These are phyloP conservation scores for Croton setiger DNA, from an alignment of 441 rosid species.

Conservation along the genomic window DNA sequence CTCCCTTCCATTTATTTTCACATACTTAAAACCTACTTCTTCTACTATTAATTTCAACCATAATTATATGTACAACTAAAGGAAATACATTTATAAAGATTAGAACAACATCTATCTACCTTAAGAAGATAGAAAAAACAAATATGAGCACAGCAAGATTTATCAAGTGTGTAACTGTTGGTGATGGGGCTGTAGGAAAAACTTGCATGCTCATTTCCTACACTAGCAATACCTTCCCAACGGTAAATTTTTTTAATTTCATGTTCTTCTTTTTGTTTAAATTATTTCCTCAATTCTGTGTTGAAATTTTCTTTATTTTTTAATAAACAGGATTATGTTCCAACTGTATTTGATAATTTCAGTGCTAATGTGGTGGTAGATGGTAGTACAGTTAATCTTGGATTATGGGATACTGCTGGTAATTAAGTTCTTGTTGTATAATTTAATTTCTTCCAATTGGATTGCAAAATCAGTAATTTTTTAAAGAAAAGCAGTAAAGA, in stretches of 20 bases:
- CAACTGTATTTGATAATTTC: slow-evolving; percentile 71
- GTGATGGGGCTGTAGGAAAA: slow-evolving; percentile 57
- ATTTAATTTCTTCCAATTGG: not conserved
- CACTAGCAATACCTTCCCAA: slow-evolving; percentile 50
- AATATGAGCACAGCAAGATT: slow-evolving; percentile 64
- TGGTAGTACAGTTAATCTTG: slow-evolving; percentile 62
- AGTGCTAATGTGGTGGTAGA: slow-evolving; percentile 76
- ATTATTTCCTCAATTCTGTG: not conserved
- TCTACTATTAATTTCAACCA: slow-evolving; percentile 5
- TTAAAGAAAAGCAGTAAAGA: not conserved
- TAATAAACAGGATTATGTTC: slow-evolving; percentile 56
- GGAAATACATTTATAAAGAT: slow-evolving; percentile 8
- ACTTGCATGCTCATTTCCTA: slow-evolving; percentile 59
- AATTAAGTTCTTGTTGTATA: not conserved
- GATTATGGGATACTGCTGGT: slow-evolving; percentile 79
- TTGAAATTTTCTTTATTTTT: not conserved
- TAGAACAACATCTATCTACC: slow-evolving; percentile 2
- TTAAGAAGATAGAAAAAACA: slow-evolving; percentile 6
- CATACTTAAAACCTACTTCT: slow-evolving; percentile 19
- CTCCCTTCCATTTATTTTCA: slow-evolving; percentile 16
- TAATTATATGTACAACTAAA: slow-evolving; percentile 6
- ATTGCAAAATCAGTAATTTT: not conserved
- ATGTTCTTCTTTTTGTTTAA: too few species aligned
- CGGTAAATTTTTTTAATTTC: slow-evolving; percentile 20
- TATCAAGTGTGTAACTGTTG: slow-evolving; percentile 80